These are phyloP conservation scores for Rhypophila decipiens DNA, from an alignment of 495 filamentous ascomycete genomes.

Conservation along the genomic window DNA sequence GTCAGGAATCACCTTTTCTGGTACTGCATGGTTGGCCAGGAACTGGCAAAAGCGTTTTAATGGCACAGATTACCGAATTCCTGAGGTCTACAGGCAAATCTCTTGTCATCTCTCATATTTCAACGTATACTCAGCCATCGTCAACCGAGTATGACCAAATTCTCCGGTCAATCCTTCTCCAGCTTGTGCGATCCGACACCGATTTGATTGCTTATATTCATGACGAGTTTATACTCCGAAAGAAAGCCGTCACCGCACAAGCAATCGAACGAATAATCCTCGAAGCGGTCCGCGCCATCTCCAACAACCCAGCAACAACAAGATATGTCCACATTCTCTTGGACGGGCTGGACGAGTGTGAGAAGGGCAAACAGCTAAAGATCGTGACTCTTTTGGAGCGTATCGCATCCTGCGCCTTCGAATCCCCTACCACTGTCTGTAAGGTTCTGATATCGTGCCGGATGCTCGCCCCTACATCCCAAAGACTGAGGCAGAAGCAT, in stretches of 20 bases:
- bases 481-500: constrained; percentile 8
- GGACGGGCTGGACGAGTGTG: constrained; percentile 27
- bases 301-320: not conserved
- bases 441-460: constrained; percentile 23
- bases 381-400: constrained; percentile 18
- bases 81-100: constrained; percentile 3
- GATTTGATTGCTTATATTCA: constrained; percentile 23
- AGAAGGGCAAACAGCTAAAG: constrained; percentile 16
- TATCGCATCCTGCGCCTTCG: constrained; percentile 3
- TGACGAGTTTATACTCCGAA: constrained; percentile 11
- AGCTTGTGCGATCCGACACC: constrained; percentile 13
- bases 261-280: constrained; percentile 17
- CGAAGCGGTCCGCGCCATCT: constrained; percentile 4
- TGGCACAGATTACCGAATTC: constrained; percentile 17
- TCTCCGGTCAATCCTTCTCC: constrained; percentile 22
- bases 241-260: constrained; percentile 8
- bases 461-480: constrained; percentile 1
- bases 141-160: constrained; percentile 26
- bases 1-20: constrained; percentile 10
- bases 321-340: constrained; percentile 15
- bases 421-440: constrained; percentile 1
- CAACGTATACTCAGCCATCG: constrained; percentile 20
- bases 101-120: constrained; percentile 22
- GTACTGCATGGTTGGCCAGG: constrained; percentile 25
- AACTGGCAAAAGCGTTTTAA: constrained; percentile 27